A percentile compares a stretch with the other conserved stretches of the same genome.
Conservation (phyloP, 202 grass and related monocot genomes). For the Panicum virgatum region DNA sequence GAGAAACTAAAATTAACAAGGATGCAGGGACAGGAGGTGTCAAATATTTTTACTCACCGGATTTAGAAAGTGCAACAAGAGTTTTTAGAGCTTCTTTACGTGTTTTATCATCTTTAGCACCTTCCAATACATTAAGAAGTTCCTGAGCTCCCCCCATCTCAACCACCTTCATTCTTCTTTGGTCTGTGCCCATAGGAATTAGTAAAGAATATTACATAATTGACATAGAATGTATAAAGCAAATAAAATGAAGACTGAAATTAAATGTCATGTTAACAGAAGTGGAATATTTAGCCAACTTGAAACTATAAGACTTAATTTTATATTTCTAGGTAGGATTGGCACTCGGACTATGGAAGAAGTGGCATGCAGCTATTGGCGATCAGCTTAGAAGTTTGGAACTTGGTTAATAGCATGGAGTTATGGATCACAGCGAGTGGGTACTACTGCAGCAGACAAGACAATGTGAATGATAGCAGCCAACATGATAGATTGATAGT, state of each 20-base stretch:
- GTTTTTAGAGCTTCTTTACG: slow-evolving; percentile 78
- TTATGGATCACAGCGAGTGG: background rate
- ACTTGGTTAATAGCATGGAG: background rate
- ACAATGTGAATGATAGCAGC: slow-evolving; percentile 4
- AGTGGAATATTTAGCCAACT: background rate
- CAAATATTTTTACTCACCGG: slow-evolving; percentile 50
- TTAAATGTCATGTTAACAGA: slow-evolving; percentile 1
- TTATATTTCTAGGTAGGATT: background rate
- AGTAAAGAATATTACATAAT: slow-evolving; percentile 20
- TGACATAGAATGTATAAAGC: background rate
- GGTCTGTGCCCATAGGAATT: slow-evolving; percentile 43
- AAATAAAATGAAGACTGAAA: slow-evolving; percentile 12
- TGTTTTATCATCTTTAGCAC: slow-evolving; percentile 90
- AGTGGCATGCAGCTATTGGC: slow-evolving; percentile 6
- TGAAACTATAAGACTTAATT: background rate
- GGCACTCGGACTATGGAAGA: background rate
- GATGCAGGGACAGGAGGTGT: background rate
- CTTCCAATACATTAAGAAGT: slow-evolving; percentile 79
- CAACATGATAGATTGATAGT: slow-evolving; percentile 3
- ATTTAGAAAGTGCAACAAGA: slow-evolving; percentile 81
- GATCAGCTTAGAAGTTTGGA: background rate
- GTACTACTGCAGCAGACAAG: background rate
- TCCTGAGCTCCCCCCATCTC: slow-evolving; percentile 87
- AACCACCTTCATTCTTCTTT: slow-evolving; percentile 92
- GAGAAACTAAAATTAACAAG: slow-evolving; percentile 26